Base-by-base conservation (phyloP, 306 rosid genomes). In the Citrullus mucosospermus region DNA sequence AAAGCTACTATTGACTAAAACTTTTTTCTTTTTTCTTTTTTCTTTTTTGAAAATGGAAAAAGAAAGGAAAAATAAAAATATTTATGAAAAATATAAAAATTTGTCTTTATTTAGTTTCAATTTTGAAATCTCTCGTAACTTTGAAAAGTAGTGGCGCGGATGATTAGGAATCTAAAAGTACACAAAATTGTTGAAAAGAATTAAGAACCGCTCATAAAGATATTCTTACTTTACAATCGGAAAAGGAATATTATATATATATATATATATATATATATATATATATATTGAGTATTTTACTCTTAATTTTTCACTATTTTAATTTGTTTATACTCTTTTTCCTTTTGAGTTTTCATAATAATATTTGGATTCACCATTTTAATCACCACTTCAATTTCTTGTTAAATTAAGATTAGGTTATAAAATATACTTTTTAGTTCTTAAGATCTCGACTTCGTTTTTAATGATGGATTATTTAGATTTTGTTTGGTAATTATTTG, bases 171-270 rank as follows among this genome's bases (percentile, higher is more conserved):
- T 51, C 78, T 41, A 22, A 58, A 83, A 71, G 82, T 78, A 67
- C 80, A 83, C 80, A 78, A 82, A 77, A 67, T 60, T 68, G 63
- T 79, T 80, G 54, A 75, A 81, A 80, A 72, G 77, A 56, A 73
- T 73, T 51, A 50, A 78, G 67, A 80, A 84, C 84, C 82, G 71
- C 55, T 84, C 83, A 82, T 76, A 82, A 78, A 82, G 73, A 84
- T 74, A 74, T 54, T 74, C 78, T 53, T 34, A 32, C 63, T n/a
- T 74, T 74, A 53, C 48, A 11, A 74, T 74, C 78, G n/a, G 18
- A 53, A 74, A 74, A 74, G 34, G 46, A 74, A 53, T 54, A 14
- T 9, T 46, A 2, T 48, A 14, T 4, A 9, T 1, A 2, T 9
- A 46, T 46, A 2, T 48, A 14, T 4, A 44, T 1, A 9, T 9